phyloP scores from a whole-genome alignment of 1,284 basidiomycete species.

The Cutaneotrichosporon sp. region DNA sequence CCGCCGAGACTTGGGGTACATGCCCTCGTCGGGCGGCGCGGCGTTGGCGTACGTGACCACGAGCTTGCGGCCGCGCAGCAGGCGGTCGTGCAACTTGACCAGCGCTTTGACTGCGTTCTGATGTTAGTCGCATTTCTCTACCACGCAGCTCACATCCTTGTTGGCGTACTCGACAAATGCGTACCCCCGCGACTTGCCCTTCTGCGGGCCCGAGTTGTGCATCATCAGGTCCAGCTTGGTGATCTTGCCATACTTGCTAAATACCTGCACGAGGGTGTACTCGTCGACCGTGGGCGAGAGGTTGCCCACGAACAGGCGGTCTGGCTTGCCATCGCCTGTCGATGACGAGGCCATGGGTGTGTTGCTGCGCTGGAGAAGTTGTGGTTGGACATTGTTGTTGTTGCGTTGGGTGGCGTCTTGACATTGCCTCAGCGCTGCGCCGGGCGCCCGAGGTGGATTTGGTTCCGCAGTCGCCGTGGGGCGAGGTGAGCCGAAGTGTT shows the following conservation, averaged over 20 bases:
- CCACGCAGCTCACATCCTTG: slow-evolving; percentile 62
- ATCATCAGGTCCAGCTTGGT: slow-evolving; percentile 90
- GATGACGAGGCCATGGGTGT: slow-evolving; percentile 9
- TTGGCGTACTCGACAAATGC: slow-evolving; percentile 84
- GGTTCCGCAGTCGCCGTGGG: no score
- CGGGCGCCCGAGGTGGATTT: neutral
- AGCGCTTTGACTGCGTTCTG: slow-evolving; percentile 84
- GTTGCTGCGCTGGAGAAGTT: no score
- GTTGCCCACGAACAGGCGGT: slow-evolving; percentile 83
- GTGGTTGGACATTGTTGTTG: neutral
- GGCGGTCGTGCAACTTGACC: slow-evolving; percentile 67
- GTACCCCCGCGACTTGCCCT: slow-evolving; percentile 90
- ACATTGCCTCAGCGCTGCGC: neutral
- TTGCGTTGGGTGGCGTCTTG: neutral
- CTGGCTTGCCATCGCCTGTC: slow-evolving; percentile 31
- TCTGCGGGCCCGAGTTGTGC: slow-evolving; percentile 81
- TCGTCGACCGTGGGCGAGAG: slow-evolving; percentile 83
- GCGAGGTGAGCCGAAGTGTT: no score
- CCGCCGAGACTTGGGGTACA: slow-evolving; percentile 7
- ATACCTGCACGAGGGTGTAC: slow-evolving; percentile 82
- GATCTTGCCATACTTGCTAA: slow-evolving; percentile 85
- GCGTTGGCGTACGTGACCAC: slow-evolving; percentile 85
- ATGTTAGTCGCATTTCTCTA: slow-evolving; percentile 4
- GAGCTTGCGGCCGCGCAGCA: slow-evolving; percentile 77
- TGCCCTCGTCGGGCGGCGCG: slow-evolving; percentile 16